A percentile compares a stretch with the other conserved stretches of the same genome.
Conservation (phyloP, 306 rosid species). For the Glycyrrhiza uralensis region DNA sequence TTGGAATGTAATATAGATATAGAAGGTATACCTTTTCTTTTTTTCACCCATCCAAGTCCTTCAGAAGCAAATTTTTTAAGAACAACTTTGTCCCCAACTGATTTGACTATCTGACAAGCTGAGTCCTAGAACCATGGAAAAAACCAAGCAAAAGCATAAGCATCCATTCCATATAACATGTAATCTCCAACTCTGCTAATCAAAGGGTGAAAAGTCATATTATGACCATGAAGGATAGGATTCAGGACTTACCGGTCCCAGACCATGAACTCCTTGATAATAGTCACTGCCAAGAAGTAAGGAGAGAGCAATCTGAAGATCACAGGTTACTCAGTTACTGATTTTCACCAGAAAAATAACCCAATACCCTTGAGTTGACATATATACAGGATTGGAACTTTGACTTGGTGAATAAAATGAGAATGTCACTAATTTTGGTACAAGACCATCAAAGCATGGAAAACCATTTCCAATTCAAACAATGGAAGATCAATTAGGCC, state of each 20-base stretch:
- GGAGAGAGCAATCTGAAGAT: slow-evolving; percentile 70
- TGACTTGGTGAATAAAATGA: background rate
- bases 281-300: slow-evolving; percentile 84
- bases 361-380: slow-evolving; percentile 2
- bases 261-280: slow-evolving; percentile 63
- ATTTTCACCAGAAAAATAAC: slow-evolving; percentile 14
- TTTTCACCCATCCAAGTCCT: slow-evolving; percentile 62
- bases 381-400: background rate
- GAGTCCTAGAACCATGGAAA: slow-evolving; percentile 49
- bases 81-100: slow-evolving; percentile 60
- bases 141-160: slow-evolving; percentile 19
- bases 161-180: slow-evolving; percentile 14
- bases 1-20: background rate
- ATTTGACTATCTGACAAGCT: slow-evolving; percentile 69
- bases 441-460: slow-evolving; percentile 1
- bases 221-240: slow-evolving; percentile 1
- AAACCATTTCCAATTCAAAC: slow-evolving; percentile 11
- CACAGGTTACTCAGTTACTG: slow-evolving; percentile 30
- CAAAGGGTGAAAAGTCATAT: background rate
- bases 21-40: slow-evolving; percentile 36
- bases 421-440: background rate
- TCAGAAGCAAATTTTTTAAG: slow-evolving; percentile 71
- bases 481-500: background rate
- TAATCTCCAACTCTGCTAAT: background rate
- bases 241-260: slow-evolving; percentile 64